phyloP scores from a whole-genome alignment of 805 yeast genomes.

The Lachancea cidri region DNA sequence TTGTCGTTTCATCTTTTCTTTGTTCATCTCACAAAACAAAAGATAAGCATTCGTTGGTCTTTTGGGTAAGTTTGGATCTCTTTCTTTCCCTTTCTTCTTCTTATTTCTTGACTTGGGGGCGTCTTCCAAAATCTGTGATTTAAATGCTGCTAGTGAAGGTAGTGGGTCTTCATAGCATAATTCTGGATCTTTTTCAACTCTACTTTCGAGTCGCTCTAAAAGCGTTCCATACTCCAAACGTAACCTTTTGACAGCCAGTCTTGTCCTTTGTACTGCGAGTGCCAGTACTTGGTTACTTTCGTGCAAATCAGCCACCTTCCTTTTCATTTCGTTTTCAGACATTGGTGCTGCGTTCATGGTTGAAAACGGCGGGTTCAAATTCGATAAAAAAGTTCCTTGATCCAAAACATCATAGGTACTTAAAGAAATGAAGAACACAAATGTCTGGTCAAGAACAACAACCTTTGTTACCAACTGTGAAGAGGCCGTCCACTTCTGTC shows the following conservation, averaged over 20 bases:
- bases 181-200: constrained; percentile 36
- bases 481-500: neutral
- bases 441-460: constrained; percentile 3
- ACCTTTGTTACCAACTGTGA: constrained; percentile 3
- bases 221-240: constrained; percentile 79
- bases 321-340: constrained; percentile 39
- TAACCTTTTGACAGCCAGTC: constrained; percentile 67
- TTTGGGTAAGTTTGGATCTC: constrained; percentile 84
- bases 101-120: constrained; percentile 27
- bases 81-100: constrained; percentile 38
- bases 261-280: constrained; percentile 70
- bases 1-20: constrained; percentile 60
- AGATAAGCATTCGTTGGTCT: constrained; percentile 88
- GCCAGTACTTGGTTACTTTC: constrained; percentile 72
- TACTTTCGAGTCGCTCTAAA: constrained; percentile 70
- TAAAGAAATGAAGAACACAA: neutral
- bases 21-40: constrained; percentile 80
- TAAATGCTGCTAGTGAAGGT: constrained; percentile 28
- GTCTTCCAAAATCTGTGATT: constrained; percentile 18
- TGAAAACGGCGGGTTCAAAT: too few relatives aligned
- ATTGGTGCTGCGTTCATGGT: too few relatives aligned
- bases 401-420: neutral
- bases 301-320: constrained; percentile 66
- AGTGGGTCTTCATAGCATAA: constrained; percentile 27
- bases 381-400: neutral